Conservation (phyloP, 129 eudicot genomes). For the Solidago caesia region DNA sequence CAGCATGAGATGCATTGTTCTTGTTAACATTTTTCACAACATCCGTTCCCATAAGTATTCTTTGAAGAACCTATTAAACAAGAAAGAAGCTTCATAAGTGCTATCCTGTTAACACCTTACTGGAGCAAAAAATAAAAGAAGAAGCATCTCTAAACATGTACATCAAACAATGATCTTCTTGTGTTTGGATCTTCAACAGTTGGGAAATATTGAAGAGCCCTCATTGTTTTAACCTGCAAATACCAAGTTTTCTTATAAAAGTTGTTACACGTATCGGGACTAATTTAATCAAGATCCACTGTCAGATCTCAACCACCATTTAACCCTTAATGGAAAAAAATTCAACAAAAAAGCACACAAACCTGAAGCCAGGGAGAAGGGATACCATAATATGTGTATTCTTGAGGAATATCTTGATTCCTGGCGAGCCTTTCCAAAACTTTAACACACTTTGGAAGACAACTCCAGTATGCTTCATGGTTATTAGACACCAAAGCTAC, state of each 20-base stretch:
- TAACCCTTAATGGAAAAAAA: slow-evolving; percentile 18
- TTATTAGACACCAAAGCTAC: slow-evolving; percentile 89
- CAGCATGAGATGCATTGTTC: slow-evolving; percentile 99
- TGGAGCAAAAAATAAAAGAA: too few species aligned
- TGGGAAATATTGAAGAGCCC: slow-evolving; percentile 98
- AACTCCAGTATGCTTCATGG: slow-evolving; percentile 94
- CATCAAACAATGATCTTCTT: slow-evolving; percentile 79
- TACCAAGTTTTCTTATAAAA: neutral
- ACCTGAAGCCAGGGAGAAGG: slow-evolving; percentile 99
- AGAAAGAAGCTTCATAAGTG: too few species aligned
- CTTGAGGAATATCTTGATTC: slow-evolving; percentile 93
- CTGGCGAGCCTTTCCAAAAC: slow-evolving; percentile 87
- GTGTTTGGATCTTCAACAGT: slow-evolving; percentile 91
- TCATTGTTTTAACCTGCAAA: slow-evolving; percentile 91
- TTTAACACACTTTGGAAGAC: slow-evolving; percentile 97
- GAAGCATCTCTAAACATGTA: too few species aligned
- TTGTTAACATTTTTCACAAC: slow-evolving; percentile 97
- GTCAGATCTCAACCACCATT: slow-evolving; percentile 11
- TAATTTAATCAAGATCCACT: slow-evolving; percentile 5
- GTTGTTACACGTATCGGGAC: neutral
- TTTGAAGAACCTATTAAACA: slow-evolving; percentile 62
- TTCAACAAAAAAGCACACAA: slow-evolving; percentile 29
- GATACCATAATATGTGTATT: slow-evolving; percentile 95
- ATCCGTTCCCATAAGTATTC: slow-evolving; percentile 94
- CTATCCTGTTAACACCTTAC: too few species aligned